These are phyloP conservation scores for Saitozyma podzolica DNA, from an alignment of 768 basidiomycete species.

Conservation along the genomic window DNA sequence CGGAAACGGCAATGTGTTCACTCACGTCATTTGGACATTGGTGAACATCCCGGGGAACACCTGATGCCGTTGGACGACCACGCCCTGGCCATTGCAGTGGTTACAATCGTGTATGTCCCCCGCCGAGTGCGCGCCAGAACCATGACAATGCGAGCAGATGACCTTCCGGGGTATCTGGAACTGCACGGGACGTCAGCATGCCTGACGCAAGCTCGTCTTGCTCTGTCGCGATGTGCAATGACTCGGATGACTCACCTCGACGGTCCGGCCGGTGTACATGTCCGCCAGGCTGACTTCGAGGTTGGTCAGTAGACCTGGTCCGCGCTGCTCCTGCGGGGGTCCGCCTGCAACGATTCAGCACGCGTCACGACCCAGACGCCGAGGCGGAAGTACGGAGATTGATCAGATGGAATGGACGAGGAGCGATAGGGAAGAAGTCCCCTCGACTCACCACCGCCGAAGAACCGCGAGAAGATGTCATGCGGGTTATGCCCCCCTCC, in stretches of 20 bases:
- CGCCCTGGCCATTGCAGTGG: slow-evolving; percentile 78
- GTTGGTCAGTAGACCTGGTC: slow-evolving; percentile 53
- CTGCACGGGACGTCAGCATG: slow-evolving; percentile 54
- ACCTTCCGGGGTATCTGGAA: slow-evolving; percentile 89
- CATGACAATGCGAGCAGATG: slow-evolving; percentile 95
- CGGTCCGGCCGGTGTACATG: slow-evolving; percentile 80
- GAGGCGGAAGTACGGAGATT: too few relatives aligned
- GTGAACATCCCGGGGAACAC: slow-evolving; percentile 97
- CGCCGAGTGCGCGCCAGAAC: slow-evolving; percentile 88
- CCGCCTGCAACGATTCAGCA: slow-evolving; percentile 15
- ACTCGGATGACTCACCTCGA: slow-evolving; percentile 64
- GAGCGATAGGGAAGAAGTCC: background rate
- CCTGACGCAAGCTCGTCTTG: background rate
- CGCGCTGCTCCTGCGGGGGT: slow-evolving; percentile 48
- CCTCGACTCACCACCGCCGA: slow-evolving; percentile 62
- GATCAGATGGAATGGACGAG: too few relatives aligned
- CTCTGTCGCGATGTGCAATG: background rate
- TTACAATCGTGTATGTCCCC: slow-evolving; percentile 82
- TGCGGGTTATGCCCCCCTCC: slow-evolving; percentile 87
- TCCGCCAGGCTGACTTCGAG: slow-evolving; percentile 79
- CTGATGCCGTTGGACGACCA: slow-evolving; percentile 83
- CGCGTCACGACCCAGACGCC: background rate
- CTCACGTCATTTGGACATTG: slow-evolving; percentile 76
- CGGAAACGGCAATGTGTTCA: too few relatives aligned
- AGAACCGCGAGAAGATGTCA: slow-evolving; percentile 91